Evolutionary conservation across 352 stramenopile species (phyloP).

Genomic region (Pythium plurisporium): DNA sequence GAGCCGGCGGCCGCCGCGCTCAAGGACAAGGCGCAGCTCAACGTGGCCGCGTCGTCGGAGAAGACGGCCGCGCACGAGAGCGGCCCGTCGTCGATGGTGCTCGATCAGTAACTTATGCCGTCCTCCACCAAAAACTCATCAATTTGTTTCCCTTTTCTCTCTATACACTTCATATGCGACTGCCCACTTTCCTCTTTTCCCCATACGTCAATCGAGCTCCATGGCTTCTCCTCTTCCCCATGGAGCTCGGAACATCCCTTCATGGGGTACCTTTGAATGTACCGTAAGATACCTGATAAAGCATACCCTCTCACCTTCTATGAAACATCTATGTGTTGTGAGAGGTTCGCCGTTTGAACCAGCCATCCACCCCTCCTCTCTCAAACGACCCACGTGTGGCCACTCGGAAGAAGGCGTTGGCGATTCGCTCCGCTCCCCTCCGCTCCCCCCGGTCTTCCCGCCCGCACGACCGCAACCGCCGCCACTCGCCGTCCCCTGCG

Average conservation of each 20-base stretch:
- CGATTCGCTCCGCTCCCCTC: background rate
- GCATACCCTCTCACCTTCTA: background rate
- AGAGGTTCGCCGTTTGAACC: slow-evolving; percentile 24
- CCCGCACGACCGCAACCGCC: background rate
- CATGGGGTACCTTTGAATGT: background rate
- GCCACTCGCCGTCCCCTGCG: background rate
- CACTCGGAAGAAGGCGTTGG: background rate
- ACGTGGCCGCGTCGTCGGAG: slow-evolving; percentile 51
- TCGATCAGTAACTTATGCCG: slow-evolving; percentile 74
- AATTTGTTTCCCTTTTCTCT: too few relatives aligned
- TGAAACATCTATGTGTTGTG: background rate
- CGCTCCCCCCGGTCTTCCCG: background rate
- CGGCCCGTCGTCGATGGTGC: slow-evolving; percentile 69
- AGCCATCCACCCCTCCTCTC: slow-evolving; percentile 15
- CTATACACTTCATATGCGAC: background rate
- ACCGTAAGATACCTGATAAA: slow-evolving; percentile 2
- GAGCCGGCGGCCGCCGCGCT: slow-evolving; percentile 62
- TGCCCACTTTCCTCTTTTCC: background rate
- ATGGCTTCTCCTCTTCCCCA: background rate
- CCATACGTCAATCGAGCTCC: background rate
- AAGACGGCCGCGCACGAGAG: slow-evolving; percentile 56
- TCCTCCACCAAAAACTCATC: background rate
- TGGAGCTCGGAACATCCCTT: too few relatives aligned
- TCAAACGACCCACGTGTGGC: background rate
- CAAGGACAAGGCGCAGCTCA: slow-evolving; percentile 79